These are phyloP conservation scores for Candida maesae DNA, from an alignment of 805 yeast species.

Conservation along the genomic window DNA sequence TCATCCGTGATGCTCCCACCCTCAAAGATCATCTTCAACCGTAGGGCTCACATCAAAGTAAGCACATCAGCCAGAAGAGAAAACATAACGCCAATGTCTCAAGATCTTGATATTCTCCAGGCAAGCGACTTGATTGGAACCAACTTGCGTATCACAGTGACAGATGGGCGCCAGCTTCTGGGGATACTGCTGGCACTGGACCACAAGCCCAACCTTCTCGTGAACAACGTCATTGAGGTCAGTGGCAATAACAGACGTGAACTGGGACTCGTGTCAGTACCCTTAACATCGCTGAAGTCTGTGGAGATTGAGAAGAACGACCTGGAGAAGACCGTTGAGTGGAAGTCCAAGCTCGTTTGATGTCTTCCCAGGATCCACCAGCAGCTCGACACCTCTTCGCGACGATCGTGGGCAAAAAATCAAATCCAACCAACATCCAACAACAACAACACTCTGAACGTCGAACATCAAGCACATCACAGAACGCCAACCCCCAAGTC, in stretches of 20 bases:
- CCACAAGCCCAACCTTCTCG: constrained; percentile 25
- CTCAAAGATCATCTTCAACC: too few relatives aligned
- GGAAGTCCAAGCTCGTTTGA: constrained; percentile 16
- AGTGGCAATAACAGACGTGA: constrained; percentile 7
- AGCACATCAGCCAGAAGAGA: background rate
- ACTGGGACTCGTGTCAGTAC: constrained; percentile 26
- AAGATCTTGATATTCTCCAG: constrained; percentile 4
- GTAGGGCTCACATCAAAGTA: too few relatives aligned
- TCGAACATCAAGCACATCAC: too few relatives aligned
- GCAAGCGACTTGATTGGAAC: constrained; percentile 23
- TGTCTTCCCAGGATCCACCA: too few relatives aligned
- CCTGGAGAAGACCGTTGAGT: constrained; percentile 16
- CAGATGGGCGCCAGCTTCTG: constrained; percentile 17
- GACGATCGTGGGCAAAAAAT: too few relatives aligned
- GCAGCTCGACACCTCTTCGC: too few relatives aligned
- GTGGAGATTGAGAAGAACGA: constrained; percentile 20
- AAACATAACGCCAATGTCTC: constrained; percentile 4
- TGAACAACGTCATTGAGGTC: constrained; percentile 20
- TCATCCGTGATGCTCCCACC: too few relatives aligned
- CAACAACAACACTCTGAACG: background rate
- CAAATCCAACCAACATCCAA: too few relatives aligned
- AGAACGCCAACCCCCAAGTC: too few relatives aligned
- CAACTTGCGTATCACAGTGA: constrained; percentile 12
- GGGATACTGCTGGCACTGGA: constrained; percentile 27
- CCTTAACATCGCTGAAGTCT: constrained; percentile 11